phyloP scores from a whole-genome alignment of 257 asterid species.

The Solanum verrucosum region DNA sequence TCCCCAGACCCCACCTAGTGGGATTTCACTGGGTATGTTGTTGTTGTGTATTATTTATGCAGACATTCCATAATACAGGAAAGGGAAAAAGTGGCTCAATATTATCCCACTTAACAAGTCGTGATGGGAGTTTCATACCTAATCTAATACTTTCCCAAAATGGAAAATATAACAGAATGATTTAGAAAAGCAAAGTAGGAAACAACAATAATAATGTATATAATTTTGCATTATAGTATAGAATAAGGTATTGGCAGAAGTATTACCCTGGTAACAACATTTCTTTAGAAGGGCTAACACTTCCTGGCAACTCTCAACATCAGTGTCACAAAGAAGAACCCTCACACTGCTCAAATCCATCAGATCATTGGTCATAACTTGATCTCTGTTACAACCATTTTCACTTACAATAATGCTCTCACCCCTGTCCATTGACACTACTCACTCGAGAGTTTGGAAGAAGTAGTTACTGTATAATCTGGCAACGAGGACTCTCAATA shows the following conservation, averaged over 20 bases:
- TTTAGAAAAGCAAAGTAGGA: neutral
- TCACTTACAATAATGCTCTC: neutral
- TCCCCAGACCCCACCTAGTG: too few relatives aligned
- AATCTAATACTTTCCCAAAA: neutral
- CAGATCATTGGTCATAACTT: neutral
- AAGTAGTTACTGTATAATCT: neutral
- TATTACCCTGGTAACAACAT: constrained; percentile 52
- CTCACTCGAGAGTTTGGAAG: neutral
- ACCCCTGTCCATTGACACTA: constrained; percentile 11
- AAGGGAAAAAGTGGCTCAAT: neutral
- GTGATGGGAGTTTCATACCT: neutral
- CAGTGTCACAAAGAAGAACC: constrained; percentile 41
- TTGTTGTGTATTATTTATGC: too few relatives aligned
- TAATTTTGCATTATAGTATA: neutral
- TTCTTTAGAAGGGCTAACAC: constrained; percentile 34
- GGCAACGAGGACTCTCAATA: neutral
- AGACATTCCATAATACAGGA: neutral
- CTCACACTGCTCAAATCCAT: constrained; percentile 27
- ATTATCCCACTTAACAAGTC: neutral
- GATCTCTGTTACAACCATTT: neutral
- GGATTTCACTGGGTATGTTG: too few relatives aligned
- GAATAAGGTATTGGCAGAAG: neutral
- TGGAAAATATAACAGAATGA: neutral
- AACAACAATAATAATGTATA: neutral
- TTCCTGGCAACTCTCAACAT: constrained; percentile 45